These are phyloP conservation scores for Plenodomus biglobosus DNA, from an alignment of 2,329 filamentous ascomycete species.

Conservation along the genomic window DNA sequence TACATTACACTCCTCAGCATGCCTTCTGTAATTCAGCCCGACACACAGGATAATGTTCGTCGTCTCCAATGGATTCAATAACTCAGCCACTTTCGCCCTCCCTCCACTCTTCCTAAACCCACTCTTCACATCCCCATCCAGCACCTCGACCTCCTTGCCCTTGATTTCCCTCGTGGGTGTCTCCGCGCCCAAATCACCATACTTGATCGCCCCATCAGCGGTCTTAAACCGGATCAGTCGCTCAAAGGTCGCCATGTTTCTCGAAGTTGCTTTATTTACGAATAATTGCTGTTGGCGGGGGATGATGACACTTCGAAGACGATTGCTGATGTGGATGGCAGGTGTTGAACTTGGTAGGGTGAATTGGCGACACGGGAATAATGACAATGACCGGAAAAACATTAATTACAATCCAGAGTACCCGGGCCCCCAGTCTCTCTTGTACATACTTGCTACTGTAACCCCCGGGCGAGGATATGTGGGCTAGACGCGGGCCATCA, in stretches of 20 bases:
- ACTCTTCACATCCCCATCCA: conserved; percentile 30
- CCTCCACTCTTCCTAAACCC: conserved; percentile 35
- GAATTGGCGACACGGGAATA: too few species aligned
- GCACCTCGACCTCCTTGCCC: conserved; percentile 32
- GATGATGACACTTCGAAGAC: too few species aligned
- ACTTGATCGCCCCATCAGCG: conserved; percentile 32
- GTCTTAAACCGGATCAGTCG: conserved; percentile 39
- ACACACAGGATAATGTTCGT: conserved; percentile 40
- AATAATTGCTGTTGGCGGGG: too few species aligned
- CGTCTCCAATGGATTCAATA: conserved; percentile 32
- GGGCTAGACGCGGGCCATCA: neutral
- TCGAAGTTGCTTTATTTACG: conserved; percentile 1
- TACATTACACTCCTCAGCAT: conserved; percentile 39
- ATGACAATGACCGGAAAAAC: too few species aligned
- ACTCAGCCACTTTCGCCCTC: conserved; percentile 32
- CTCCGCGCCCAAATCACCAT: conserved; percentile 37
- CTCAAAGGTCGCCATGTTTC: conserved; percentile 33
- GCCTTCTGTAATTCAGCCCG: conserved; percentile 40
- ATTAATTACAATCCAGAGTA: too few species aligned
- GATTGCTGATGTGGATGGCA: too few species aligned
- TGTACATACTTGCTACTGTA: neutral
- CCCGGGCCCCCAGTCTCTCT: too few species aligned
- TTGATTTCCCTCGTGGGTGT: conserved; percentile 33
- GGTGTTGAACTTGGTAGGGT: too few species aligned
- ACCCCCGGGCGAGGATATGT: neutral